Percentiles rank a stretch among this genome's conserved stretches.
Evolutionary conservation across 768 basidiomycete genomes (phyloP).

Genomic region (Leccinum sublutescens): DNA sequence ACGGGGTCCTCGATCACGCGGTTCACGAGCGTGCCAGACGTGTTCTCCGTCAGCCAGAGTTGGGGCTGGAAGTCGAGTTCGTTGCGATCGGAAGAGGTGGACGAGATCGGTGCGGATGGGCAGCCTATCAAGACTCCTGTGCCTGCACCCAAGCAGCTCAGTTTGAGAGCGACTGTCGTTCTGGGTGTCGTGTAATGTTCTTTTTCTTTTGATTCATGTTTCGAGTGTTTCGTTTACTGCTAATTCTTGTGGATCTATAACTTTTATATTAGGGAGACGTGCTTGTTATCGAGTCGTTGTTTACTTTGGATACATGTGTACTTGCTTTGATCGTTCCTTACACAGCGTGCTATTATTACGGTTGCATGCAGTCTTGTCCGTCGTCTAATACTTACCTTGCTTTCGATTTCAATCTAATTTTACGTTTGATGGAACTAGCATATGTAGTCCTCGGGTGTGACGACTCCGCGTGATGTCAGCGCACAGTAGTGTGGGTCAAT

Average conservation of each 20-base stretch:
- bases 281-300: neutral
- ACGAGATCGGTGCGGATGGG: constrained; percentile 37
- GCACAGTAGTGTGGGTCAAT: no score
- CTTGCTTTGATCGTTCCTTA: neutral
- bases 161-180: constrained; percentile 77
- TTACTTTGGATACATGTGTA: neutral
- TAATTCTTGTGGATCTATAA: neutral
- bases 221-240: neutral
- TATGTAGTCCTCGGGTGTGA: constrained; percentile 9
- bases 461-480: no score
- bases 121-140: constrained; percentile 31
- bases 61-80: constrained; percentile 90
- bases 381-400: no score
- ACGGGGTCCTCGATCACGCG: constrained; percentile 80
- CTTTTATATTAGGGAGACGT: neutral
- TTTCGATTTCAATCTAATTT: no score
- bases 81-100: constrained; percentile 50
- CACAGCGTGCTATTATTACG: neutral
- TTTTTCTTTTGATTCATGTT: neutral
- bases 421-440: no score
- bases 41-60: constrained; percentile 80
- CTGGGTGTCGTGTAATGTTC: constrained; percentile 62
- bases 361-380: no score
- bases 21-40: constrained; percentile 84
- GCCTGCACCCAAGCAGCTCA: constrained; percentile 44